phyloP scores from a whole-genome alignment of 371 early-diverging fungal species.

The Massospora cicadina region DNA sequence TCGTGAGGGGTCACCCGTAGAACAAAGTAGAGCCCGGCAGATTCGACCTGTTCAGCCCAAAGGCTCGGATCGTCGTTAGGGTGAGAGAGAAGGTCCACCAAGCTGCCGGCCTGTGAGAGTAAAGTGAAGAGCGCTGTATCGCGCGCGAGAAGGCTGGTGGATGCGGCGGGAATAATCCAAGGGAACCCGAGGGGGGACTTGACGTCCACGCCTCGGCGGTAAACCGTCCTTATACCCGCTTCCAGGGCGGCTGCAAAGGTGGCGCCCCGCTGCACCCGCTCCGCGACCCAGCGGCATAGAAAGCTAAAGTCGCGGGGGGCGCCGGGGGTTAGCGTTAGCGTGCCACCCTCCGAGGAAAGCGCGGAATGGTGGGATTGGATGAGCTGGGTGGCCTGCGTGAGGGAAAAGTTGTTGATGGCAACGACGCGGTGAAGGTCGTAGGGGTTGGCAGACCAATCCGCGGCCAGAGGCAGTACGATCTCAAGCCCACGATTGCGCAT shows the following conservation, averaged over 20 bases:
- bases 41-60: not conserved
- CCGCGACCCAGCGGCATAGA: constrained; percentile 33
- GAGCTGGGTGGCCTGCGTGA: constrained; percentile 13
- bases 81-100: not conserved
- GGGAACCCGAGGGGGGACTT: not conserved
- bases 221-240: not conserved
- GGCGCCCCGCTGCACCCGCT: constrained; percentile 39
- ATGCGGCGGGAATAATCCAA: not conserved
- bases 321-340: constrained; percentile 17
- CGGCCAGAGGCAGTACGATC: constrained; percentile 33
- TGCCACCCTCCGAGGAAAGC: not conserved
- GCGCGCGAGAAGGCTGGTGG: not conserved
- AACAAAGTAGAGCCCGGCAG: not conserved
- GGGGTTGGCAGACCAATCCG: constrained; percentile 19
- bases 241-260: constrained; percentile 10
- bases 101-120: not conserved
- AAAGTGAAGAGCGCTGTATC: not conserved
- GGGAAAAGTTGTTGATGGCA: not conserved
- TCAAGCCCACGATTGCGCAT: constrained; percentile 96
- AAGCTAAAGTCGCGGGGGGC: constrained; percentile 18
- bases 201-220: not conserved
- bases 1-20: not conserved
- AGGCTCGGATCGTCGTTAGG: not conserved
- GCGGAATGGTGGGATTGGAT: constrained; percentile 17
- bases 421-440: constrained; percentile 26